Evolutionary conservation across 768 basidiomycete species (phyloP).

Genomic region (Boletus subparvulus): DNA sequence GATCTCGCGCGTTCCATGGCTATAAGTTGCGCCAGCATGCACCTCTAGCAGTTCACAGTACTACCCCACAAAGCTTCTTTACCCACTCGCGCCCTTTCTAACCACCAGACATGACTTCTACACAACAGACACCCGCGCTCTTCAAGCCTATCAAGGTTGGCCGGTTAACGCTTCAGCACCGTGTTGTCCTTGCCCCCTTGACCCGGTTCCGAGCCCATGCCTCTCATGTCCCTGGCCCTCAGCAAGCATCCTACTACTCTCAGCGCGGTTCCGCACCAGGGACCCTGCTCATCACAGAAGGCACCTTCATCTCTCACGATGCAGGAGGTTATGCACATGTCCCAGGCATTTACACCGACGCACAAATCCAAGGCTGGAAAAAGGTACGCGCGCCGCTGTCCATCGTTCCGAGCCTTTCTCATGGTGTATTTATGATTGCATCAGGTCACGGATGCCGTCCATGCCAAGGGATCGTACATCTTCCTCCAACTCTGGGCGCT

Average conservation of each 20-base stretch:
- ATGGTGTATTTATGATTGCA: neutral
- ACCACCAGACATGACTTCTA: neutral
- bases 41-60: neutral
- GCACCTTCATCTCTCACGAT: no score
- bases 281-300: slow-evolving; percentile 14
- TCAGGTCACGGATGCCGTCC: slow-evolving; percentile 43
- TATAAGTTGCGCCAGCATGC: neutral
- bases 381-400: slow-evolving; percentile 3
- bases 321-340: no score
- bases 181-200: slow-evolving; percentile 53
- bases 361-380: neutral
- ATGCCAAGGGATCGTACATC: neutral
- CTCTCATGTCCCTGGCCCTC: slow-evolving; percentile 35
- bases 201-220: slow-evolving; percentile 44
- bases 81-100: neutral
- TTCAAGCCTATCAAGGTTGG: slow-evolving; percentile 50
- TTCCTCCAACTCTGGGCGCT: slow-evolving; percentile 34
- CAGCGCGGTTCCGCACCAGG: slow-evolving; percentile 50
- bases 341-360: no score
- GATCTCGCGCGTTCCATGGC: neutral
- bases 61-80: neutral
- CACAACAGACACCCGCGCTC: slow-evolving; percentile 24
- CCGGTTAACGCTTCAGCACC: slow-evolving; percentile 40
- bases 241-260: slow-evolving; percentile 44
- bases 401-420: neutral